These are phyloP conservation scores for Fusarium keratoplasticum DNA, from an alignment of 2,329 filamentous ascomycete genomes.

Conservation along the genomic window DNA sequence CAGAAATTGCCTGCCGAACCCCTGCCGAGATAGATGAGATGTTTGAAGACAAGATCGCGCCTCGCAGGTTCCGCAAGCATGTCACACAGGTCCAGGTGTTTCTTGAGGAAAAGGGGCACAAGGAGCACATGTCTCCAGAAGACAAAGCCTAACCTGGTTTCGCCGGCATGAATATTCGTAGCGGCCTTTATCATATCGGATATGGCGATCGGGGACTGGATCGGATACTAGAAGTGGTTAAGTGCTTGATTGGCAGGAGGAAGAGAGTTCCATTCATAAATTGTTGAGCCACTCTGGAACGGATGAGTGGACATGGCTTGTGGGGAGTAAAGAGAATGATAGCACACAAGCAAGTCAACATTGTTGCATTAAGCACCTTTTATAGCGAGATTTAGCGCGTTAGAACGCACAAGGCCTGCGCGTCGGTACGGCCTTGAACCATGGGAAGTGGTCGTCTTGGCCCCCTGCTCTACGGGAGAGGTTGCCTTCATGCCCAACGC, in stretches of 20 bases:
- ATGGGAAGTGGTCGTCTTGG: neutral
- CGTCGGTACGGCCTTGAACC: neutral
- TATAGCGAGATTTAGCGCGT: neutral
- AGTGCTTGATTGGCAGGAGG: neutral
- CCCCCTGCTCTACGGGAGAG: neutral
- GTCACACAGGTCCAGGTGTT: conserved; percentile 15
- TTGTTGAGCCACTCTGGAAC: neutral
- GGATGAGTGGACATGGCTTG: neutral
- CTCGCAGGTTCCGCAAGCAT: conserved; percentile 6
- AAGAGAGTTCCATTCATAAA: neutral
- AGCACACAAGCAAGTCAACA: neutral
- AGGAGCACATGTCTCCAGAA: neutral
- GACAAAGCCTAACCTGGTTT: neutral
- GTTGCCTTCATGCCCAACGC: neutral
- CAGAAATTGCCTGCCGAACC: conserved; percentile 74
- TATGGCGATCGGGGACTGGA: neutral
- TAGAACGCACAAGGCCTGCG: neutral
- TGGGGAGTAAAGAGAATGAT: neutral
- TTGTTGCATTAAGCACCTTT: neutral
- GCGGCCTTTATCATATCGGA: neutral
- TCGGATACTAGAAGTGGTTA: neutral
- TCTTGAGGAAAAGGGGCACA: conserved; percentile 5
- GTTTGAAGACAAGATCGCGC: conserved; percentile 14
- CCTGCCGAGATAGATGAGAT: conserved; percentile 19
- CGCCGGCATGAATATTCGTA: neutral